Evolutionary conservation across 768 basidiomycete genomes (phyloP).

Genomic region (Collybia nuda): DNA sequence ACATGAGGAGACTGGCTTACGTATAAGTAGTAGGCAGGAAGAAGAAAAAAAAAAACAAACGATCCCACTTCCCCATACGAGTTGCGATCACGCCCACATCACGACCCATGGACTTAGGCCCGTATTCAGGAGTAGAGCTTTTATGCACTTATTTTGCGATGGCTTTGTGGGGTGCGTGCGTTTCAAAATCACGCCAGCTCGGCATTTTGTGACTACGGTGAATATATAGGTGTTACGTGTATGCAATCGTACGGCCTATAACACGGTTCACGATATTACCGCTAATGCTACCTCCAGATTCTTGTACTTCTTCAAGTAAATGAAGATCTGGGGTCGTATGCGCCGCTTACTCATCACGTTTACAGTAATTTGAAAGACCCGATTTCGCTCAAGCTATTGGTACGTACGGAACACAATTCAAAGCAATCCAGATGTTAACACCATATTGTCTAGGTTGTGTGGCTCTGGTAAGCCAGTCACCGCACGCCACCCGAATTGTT

Average conservation of each 20-base stretch:
- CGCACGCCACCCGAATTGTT: no score
- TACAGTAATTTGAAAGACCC: not conserved
- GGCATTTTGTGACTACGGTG: no score
- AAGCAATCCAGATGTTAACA: no score
- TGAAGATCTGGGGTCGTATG: not conserved
- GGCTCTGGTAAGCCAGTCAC: no score
- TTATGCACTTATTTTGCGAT: not conserved
- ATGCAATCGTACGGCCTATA: no score
- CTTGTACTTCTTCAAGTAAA: conserved; percentile 2
- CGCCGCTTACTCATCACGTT: not conserved
- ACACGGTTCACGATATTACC: not conserved
- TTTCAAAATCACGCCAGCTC: not conserved
- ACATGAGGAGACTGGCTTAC: no score
- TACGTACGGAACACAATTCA: not conserved
- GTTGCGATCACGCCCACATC: no score
- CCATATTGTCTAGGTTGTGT: no score
- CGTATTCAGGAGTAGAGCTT: not conserved
- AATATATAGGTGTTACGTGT: no score
- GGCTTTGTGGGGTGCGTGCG: not conserved
- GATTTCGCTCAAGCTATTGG: not conserved
- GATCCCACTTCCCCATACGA: no score
- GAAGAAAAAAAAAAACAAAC: no score
- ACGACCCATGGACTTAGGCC: not conserved
- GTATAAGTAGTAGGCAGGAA: no score
- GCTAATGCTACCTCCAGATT: not conserved